Conservation (phyloP, 129 eudicot genomes). For the Lactuca sativa region DNA sequence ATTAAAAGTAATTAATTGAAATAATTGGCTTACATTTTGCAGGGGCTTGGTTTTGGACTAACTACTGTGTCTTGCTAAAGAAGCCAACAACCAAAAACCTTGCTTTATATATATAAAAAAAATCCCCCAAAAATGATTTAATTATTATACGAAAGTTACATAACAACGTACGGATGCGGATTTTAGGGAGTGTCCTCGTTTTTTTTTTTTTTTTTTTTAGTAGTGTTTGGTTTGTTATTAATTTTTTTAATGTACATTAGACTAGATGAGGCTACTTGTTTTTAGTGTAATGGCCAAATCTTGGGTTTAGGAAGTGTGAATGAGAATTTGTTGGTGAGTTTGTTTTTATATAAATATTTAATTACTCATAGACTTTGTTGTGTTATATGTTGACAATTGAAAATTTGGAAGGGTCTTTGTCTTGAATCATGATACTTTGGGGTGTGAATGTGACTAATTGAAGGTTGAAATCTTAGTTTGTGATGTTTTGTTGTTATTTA, state of each 20-base stretch:
- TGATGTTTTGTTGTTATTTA: conserved; percentile 15
- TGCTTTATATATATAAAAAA: conserved; percentile 20
- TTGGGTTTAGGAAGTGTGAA: conserved; percentile 42
- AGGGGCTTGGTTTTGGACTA: conserved; percentile 60
- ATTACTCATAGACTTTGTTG: not conserved
- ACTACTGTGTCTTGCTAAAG: conserved; percentile 35
- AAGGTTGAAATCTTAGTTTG: conserved; percentile 17
- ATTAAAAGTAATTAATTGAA: not conserved
- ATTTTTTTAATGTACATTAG: conserved; percentile 33
- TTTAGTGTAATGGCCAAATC: conserved; percentile 45
- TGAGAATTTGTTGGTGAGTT: conserved; percentile 26
- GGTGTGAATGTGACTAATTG: conserved; percentile 10
- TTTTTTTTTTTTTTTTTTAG: conserved; percentile 26
- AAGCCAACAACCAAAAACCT: conserved; percentile 41
- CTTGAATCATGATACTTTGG: conserved; percentile 16
- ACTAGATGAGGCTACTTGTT: conserved; percentile 35
- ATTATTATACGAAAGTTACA: conserved; percentile 33
- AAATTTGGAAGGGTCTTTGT: conserved; percentile 19
- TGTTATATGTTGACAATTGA: not conserved
- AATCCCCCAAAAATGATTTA: conserved; percentile 11
- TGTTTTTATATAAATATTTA: conserved; percentile 27
- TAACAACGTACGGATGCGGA: conserved; percentile 62
- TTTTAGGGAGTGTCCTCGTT: conserved; percentile 85
- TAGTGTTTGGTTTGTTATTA: conserved; percentile 22
- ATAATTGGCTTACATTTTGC: conserved; percentile 12